phyloP scores from a whole-genome alignment of 2,329 filamentous ascomycete genomes.

The Botrytis aclada region DNA sequence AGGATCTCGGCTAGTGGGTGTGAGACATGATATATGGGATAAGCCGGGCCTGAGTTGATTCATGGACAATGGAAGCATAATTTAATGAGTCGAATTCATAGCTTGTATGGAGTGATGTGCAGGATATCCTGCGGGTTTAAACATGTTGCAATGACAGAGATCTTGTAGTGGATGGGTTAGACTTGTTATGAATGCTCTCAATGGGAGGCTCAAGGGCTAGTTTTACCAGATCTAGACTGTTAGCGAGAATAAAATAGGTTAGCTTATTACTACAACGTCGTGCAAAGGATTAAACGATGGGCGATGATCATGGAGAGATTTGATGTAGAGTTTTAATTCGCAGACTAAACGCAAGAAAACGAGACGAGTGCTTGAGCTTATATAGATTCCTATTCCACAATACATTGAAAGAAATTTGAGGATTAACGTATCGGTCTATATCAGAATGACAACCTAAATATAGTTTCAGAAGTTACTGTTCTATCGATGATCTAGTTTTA shows the following conservation, averaged over 20 bases:
- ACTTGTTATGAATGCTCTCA: too few species aligned
- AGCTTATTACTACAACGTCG: neutral
- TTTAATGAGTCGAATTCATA: too few species aligned
- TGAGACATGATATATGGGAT: too few species aligned
- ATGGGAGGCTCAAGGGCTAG: too few species aligned
- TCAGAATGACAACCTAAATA: neutral
- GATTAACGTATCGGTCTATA: neutral
- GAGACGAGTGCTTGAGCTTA: neutral
- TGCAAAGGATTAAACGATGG: neutral
- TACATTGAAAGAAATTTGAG: neutral
- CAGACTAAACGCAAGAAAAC: neutral
- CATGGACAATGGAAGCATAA: too few species aligned
- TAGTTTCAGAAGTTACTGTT: neutral
- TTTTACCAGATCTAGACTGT: neutral
- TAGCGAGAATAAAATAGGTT: neutral
- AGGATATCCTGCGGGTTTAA: too few species aligned
- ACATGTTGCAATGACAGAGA: too few species aligned
- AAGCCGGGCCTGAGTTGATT: too few species aligned
- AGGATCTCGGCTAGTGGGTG: too few species aligned
- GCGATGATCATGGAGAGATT: neutral
- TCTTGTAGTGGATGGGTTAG: too few species aligned
- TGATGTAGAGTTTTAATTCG: neutral
- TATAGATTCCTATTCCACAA: neutral
- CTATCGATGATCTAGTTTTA: neutral
- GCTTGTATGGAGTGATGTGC: too few species aligned